Evolutionary conservation across 805 yeast species (phyloP).

Genomic region (Saturnispora ahearnii): DNA sequence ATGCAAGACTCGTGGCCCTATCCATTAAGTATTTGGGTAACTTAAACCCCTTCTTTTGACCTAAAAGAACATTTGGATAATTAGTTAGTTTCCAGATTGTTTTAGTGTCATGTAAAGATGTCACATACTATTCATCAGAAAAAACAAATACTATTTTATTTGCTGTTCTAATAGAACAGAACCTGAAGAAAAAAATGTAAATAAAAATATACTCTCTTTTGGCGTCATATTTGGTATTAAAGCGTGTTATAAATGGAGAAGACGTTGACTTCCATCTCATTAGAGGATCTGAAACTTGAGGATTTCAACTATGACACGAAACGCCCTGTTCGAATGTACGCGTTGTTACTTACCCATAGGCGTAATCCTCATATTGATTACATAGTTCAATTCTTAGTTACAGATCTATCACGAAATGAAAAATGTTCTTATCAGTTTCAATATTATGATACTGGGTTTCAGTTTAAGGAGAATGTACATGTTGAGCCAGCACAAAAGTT

Average conservation of each 20-base stretch:
- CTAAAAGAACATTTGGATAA: neutral
- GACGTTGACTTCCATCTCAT: neutral
- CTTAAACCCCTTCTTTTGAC: slow-evolving; percentile 10
- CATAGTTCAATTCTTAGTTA: neutral
- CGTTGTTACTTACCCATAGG: slow-evolving; percentile 1
- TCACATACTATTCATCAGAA: neutral
- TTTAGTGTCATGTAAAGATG: neutral
- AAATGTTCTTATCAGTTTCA: neutral
- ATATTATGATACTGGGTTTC: neutral
- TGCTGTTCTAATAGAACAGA: neutral
- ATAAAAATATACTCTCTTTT: neutral
- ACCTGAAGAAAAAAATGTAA: neutral
- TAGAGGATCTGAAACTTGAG: slow-evolving; percentile 1
- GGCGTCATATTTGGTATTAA: neutral
- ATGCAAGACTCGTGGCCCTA: slow-evolving; percentile 3
- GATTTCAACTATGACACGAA: neutral
- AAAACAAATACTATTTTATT: neutral
- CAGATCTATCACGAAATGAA: slow-evolving; percentile 3
- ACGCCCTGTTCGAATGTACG: slow-evolving; percentile 2
- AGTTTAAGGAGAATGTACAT: neutral
- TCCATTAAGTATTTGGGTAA: slow-evolving; percentile 13
- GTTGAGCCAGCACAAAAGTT: slow-evolving; percentile 3
- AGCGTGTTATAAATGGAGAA: neutral
- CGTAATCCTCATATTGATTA: neutral
- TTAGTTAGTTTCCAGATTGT: neutral